A percentile compares a stretch with the other conserved stretches of the same genome.
phyloP scores from a whole-genome alignment of 352 stramenopile species.

The Peronospora farinosa region DNA sequence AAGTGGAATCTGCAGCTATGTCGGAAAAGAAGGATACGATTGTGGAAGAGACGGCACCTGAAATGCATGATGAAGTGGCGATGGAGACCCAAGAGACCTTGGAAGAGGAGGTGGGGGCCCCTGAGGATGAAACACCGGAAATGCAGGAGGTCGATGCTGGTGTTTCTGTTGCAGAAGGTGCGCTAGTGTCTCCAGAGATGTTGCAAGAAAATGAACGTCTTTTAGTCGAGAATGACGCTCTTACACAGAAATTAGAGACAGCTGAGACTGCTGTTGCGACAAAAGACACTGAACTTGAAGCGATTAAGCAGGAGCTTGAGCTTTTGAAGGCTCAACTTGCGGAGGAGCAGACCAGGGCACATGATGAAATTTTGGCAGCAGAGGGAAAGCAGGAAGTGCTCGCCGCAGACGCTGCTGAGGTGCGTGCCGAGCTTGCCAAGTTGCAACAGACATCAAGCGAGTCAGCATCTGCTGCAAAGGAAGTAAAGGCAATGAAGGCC shows the following conservation, averaged over 20 bases:
- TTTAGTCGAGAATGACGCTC: conserved; percentile 31
- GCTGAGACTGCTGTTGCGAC: conserved; percentile 18
- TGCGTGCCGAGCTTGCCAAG: conserved; percentile 18
- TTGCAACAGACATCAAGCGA: conserved; percentile 17
- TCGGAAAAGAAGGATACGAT: conserved; percentile 20
- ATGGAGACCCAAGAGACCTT: conserved; percentile 17
- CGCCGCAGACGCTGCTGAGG: conserved; percentile 15
- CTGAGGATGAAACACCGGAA: conserved; percentile 22
- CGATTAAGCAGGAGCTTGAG: conserved; percentile 33
- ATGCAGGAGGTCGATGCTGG: conserved; percentile 8
- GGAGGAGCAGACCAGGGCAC: conserved; percentile 22
- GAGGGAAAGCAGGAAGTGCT: conserved; percentile 27
- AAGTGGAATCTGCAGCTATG: conserved; percentile 19
- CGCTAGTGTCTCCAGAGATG: conserved; percentile 22
- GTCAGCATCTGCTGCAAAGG: conserved; percentile 16
- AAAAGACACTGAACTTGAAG: conserved; percentile 36
- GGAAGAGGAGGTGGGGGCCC: conserved; percentile 17
- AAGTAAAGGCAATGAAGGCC: conserved; percentile 20
- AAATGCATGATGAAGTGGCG: conserved; percentile 13
- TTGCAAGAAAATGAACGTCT: conserved; percentile 40
- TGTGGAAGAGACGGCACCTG: conserved; percentile 8
- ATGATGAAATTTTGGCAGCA: conserved; percentile 19
- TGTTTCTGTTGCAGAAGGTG: conserved; percentile 1
- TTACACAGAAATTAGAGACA: conserved; percentile 31
- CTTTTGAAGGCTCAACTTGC: conserved; percentile 30